These are phyloP conservation scores for Selaginella tamariscina DNA, from an alignment of 75 land plant species.

Conservation along the genomic window DNA sequence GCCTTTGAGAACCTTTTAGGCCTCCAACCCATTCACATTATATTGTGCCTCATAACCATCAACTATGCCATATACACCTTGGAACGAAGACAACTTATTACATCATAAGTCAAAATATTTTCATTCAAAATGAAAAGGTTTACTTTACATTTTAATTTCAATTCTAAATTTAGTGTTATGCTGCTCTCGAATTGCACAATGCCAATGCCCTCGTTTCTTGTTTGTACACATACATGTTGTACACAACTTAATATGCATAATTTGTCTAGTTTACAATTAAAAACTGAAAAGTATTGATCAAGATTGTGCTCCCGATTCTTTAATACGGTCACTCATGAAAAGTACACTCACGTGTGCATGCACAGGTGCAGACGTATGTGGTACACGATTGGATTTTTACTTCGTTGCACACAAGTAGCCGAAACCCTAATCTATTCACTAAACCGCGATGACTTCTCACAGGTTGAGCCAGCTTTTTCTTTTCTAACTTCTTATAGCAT, in stretches of 20 bases:
- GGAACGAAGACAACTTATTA: too few relatives aligned
- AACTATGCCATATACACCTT: too few relatives aligned
- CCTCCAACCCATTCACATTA: too few relatives aligned
- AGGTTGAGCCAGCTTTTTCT: slow-evolving; percentile 63
- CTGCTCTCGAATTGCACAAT: too few relatives aligned
- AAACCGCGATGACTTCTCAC: slow-evolving; percentile 38
- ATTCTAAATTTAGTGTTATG: too few relatives aligned
- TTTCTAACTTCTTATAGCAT: slow-evolving; percentile 12
- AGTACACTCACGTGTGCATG: background rate
- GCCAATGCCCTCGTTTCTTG: too few relatives aligned
- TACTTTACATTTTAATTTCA: too few relatives aligned
- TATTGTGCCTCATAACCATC: too few relatives aligned
- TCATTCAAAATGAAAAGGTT: too few relatives aligned
- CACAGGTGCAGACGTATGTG: slow-evolving; percentile 1
- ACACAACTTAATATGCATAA: background rate
- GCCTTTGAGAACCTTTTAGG: too few relatives aligned
- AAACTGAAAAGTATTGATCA: background rate
- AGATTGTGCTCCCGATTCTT: background rate
- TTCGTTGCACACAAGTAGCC: slow-evolving; percentile 36
- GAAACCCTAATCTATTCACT: slow-evolving; percentile 49
- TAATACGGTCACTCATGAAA: background rate
- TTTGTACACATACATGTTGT: background rate
- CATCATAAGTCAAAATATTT: too few relatives aligned
- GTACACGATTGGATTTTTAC: slow-evolving; percentile 39
- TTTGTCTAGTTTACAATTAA: slow-evolving; percentile 14